Conservation (phyloP, 441 rosid species). For the Corymbia calophylla region DNA sequence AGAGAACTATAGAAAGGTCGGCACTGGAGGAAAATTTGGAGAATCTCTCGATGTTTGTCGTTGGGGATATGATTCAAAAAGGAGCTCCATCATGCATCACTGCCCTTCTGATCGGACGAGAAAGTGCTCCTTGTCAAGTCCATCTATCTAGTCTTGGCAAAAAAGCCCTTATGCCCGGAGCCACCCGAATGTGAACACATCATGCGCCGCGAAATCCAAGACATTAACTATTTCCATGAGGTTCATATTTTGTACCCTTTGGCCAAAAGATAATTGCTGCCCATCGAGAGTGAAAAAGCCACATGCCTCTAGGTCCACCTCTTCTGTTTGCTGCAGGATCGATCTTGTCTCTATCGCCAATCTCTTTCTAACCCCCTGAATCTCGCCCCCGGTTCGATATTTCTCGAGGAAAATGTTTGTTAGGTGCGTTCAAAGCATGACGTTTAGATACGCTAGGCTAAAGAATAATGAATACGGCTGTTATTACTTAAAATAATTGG, state of each 20-base stretch:
- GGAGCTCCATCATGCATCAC: not conserved
- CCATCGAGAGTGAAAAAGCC: not conserved
- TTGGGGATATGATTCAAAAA: not conserved
- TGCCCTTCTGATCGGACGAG: not conserved
- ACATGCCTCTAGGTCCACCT: not conserved
- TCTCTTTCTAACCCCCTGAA: not conserved
- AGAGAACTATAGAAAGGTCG: not conserved
- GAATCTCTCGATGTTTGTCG: not conserved
- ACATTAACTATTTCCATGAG: not conserved
- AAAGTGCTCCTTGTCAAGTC: not conserved
- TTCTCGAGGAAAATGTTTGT: not conserved
- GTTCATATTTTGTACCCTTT: not conserved
- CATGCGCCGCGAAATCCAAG: not conserved
- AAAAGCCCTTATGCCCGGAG: constrained; percentile 13
- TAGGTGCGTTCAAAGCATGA: not conserved
- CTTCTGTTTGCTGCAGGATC: not conserved
- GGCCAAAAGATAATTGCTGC: not conserved
- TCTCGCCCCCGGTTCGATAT: not conserved
- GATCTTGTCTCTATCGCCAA: not conserved
- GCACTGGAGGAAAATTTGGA: not conserved
- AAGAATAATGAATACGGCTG: not conserved
- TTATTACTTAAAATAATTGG: not conserved
- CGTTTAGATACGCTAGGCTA: accelerated
- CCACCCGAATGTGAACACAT: constrained; percentile 1
- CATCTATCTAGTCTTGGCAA: not conserved